Conservation (phyloP, 257 asterid species). For the Verbena officinalis region DNA sequence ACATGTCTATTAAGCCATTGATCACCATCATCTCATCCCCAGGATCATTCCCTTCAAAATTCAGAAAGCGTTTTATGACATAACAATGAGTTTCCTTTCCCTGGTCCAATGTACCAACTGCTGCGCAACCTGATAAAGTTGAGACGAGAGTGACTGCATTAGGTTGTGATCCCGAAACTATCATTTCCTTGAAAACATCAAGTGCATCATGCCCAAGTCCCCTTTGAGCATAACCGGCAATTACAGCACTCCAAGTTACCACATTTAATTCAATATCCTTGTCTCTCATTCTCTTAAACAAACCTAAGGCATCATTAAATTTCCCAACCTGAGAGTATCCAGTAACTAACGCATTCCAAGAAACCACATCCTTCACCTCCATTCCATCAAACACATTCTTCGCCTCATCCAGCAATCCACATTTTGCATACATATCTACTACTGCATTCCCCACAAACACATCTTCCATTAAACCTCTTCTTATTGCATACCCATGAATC, state of each 20-base stretch:
- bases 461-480: constrained; percentile 62
- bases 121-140: constrained; percentile 82
- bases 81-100: constrained; percentile 81
- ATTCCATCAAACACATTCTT: constrained; percentile 63
- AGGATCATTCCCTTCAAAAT: constrained; percentile 45
- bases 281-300: constrained; percentile 71
- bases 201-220: constrained; percentile 80
- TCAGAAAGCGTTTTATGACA: constrained; percentile 46
- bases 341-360: constrained; percentile 86
- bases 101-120: constrained; percentile 57
- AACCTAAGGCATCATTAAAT: constrained; percentile 60
- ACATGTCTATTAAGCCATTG: constrained; percentile 83
- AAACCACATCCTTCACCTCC: constrained; percentile 81
- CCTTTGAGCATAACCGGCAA: constrained; percentile 88
- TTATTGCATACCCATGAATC: constrained; percentile 63
- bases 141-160: constrained; percentile 81
- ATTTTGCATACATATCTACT: constrained; percentile 87
- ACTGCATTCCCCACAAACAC: constrained; percentile 78
- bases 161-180: constrained; percentile 53
- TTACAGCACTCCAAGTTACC: constrained; percentile 92
- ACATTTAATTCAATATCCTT: constrained; percentile 64
- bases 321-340: constrained; percentile 84
- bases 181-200: constrained; percentile 74
- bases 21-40: constrained; percentile 88
- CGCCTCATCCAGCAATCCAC: constrained; percentile 69